Evolutionary conservation across 305 asterid species (phyloP).

Genomic region (Coffea humblotiana): DNA sequence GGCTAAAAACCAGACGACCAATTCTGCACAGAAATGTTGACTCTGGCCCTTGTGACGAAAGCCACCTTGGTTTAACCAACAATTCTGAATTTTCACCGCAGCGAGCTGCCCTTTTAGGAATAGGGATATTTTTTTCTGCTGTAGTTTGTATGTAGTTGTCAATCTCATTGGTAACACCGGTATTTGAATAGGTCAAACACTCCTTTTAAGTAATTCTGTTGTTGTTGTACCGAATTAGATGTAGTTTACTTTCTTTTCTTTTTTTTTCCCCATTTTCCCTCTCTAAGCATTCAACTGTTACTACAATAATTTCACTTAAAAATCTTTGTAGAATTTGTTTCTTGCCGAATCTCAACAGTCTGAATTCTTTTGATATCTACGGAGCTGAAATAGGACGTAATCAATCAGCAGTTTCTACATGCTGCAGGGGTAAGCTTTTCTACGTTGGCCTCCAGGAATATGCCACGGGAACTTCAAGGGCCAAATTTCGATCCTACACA

Average conservation of each 20-base stretch:
- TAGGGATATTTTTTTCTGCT: background rate
- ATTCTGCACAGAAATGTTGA: slow-evolving; percentile 91
- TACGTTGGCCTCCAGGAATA: background rate
- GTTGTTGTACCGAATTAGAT: slow-evolving; percentile 8
- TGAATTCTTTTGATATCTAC: background rate
- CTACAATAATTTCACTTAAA: background rate
- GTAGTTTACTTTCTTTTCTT: background rate
- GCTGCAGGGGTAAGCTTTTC: background rate
- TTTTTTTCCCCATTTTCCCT: too few species aligned
- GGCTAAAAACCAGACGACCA: slow-evolving; percentile 86
- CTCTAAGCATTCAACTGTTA: too few species aligned
- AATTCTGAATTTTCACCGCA: slow-evolving; percentile 15
- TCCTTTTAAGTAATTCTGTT: background rate
- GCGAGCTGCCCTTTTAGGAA: slow-evolving; percentile 24
- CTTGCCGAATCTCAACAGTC: background rate
- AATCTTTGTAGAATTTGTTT: background rate
- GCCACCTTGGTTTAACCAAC: slow-evolving; percentile 39
- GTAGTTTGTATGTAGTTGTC: slow-evolving; percentile 12
- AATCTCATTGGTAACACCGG: background rate
- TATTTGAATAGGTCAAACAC: background rate
- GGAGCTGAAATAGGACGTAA: background rate
- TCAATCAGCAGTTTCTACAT: background rate
- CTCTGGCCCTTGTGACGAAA: slow-evolving; percentile 83
- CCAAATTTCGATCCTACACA: background rate
- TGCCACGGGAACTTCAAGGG: background rate